These are phyloP conservation scores for Suillus brevipes DNA, from an alignment of 768 basidiomycete species.

Conservation along the genomic window DNA sequence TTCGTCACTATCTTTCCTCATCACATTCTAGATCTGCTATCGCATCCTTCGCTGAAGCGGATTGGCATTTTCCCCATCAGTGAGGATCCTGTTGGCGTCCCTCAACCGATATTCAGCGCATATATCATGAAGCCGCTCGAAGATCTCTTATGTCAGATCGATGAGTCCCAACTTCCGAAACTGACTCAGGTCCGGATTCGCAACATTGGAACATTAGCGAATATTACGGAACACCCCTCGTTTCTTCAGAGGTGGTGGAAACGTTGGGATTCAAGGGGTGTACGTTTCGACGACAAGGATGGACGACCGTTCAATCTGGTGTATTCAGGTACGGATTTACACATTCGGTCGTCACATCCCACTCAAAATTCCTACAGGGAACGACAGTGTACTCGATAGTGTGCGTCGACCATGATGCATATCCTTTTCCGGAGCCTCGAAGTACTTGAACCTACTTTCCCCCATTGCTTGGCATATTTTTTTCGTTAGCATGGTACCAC, in stretches of 20 bases:
- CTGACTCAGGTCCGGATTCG: slow-evolving; percentile 41
- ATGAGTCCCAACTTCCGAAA: slow-evolving; percentile 34
- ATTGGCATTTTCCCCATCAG: slow-evolving; percentile 46
- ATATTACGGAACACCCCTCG: slow-evolving; percentile 26
- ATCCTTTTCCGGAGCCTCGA: neutral
- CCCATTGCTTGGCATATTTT: neutral
- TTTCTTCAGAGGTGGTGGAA: slow-evolving; percentile 32
- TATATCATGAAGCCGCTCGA: slow-evolving; percentile 45
- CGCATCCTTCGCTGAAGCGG: slow-evolving; percentile 40
- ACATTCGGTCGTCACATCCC: neutral
- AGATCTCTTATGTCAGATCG: slow-evolving; percentile 38
- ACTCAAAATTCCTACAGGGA: neutral
- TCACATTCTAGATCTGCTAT: slow-evolving; percentile 34
- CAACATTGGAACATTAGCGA: slow-evolving; percentile 40
- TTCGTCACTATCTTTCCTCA: slow-evolving; percentile 41
- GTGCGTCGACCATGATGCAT: neutral
- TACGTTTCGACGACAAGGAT: slow-evolving; percentile 35
- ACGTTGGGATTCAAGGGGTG: slow-evolving; percentile 27
- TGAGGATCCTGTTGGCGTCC: slow-evolving; percentile 39
- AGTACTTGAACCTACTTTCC: neutral
- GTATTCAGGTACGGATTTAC: neutral
- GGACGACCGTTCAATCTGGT: slow-evolving; percentile 23
- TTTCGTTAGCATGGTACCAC: neutral
- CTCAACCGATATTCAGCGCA: slow-evolving; percentile 35
- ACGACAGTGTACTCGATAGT: neutral